Evolutionary conservation across 371 early-diverging fungal genomes (phyloP).

Genomic region (Lichtheimia corymbifera): DNA sequence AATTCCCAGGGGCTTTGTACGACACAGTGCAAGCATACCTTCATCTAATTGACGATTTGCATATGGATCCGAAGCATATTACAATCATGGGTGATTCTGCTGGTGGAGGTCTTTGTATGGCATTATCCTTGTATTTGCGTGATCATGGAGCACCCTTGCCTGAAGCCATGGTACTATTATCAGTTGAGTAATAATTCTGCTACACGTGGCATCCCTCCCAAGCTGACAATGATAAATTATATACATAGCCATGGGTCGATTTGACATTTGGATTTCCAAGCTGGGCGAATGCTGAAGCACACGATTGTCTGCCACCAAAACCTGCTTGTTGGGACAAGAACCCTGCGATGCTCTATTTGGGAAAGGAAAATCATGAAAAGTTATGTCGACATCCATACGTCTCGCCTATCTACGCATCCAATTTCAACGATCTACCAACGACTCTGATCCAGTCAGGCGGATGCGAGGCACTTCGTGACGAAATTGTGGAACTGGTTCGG

Average conservation of each 20-base stretch:
- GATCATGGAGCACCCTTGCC: slow-evolving; percentile 5
- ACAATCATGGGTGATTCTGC: slow-evolving; percentile 3
- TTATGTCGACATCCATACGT: neutral
- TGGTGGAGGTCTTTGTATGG: neutral
- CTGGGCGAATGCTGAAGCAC: neutral
- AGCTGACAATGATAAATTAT: no score
- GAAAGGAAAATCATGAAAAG: neutral
- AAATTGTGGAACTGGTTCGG: slow-evolving; percentile 5
- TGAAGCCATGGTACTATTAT: neutral
- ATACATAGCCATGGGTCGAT: neutral
- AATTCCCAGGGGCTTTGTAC: slow-evolving; percentile 5
- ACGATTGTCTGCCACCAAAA: neutral
- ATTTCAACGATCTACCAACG: neutral
- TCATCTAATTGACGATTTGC: neutral
- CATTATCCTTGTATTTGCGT: neutral
- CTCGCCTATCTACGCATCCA: neutral
- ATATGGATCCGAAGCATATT: slow-evolving; percentile 1
- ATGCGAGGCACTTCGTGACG: neutral
- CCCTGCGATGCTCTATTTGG: neutral
- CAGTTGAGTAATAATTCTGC: neutral
- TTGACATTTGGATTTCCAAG: slow-evolving; percentile 8
- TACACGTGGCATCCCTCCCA: no score
- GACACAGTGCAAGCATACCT: slow-evolving; percentile 7
- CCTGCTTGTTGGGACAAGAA: neutral
- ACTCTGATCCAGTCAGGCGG: slow-evolving; percentile 6